Percentiles rank a stretch among this genome's conserved stretches.
phyloP scores from a whole-genome alignment of 75 land plant genomes.

The Adiantum capillusveneris region DNA sequence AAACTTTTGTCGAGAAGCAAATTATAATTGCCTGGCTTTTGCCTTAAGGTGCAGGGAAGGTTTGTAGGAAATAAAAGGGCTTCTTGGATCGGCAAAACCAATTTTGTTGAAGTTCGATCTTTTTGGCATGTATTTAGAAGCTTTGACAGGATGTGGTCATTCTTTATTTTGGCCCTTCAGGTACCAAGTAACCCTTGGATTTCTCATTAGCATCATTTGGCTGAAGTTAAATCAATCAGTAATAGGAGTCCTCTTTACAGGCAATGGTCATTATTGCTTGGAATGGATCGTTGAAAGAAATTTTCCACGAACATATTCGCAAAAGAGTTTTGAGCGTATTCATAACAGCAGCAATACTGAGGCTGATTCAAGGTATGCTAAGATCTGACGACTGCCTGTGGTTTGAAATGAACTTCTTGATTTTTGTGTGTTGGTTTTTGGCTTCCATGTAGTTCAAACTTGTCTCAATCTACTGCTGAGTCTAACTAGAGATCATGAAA shows the following conservation, averaged over 20 bases:
- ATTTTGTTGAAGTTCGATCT: slow-evolving; percentile 89
- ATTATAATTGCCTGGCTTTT: too few relatives aligned
- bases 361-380: slow-evolving; percentile 62
- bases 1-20: too few relatives aligned
- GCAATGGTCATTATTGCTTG: slow-evolving; percentile 84
- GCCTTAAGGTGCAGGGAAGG: slow-evolving; percentile 11
- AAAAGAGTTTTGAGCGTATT: slow-evolving; percentile 79
- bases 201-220: neutral
- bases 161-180: slow-evolving; percentile 81
- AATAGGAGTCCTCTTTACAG: slow-evolving; percentile 21
- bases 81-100: slow-evolving; percentile 36
- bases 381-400: too few relatives aligned
- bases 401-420: too few relatives aligned
- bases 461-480: too few relatives aligned
- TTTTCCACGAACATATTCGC: slow-evolving; percentile 44
- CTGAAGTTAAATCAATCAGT: neutral
- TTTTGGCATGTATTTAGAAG: slow-evolving; percentile 89
- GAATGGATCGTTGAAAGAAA: slow-evolving; percentile 49
- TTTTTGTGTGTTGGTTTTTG: too few relatives aligned
- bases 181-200: slow-evolving; percentile 19
- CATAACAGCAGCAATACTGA: slow-evolving; percentile 68
- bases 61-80: neutral
- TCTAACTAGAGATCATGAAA: too few relatives aligned
- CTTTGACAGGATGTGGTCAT: slow-evolving; percentile 92
- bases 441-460: too few relatives aligned